phyloP scores from a whole-genome alignment of 2,329 filamentous ascomycete species.

The Colletotrichum graminicola region DNA sequence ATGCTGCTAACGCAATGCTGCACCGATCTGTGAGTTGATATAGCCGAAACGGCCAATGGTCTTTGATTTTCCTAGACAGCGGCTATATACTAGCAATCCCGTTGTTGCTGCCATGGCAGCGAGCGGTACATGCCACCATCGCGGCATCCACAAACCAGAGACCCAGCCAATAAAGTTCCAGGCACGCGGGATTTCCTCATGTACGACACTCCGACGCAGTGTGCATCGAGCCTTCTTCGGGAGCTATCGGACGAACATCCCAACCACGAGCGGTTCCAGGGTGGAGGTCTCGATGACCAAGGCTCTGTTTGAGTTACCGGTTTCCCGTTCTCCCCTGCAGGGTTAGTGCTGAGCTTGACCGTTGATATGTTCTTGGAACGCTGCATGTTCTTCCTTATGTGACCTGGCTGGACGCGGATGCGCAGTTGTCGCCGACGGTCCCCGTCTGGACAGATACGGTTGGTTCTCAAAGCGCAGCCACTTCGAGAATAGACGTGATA shows the following conservation, averaged over 20 bases:
- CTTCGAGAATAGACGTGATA: constrained; percentile 31
- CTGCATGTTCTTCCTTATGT: neutral
- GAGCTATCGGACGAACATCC: neutral
- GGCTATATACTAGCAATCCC: neutral
- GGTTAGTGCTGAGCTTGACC: constrained; percentile 21
- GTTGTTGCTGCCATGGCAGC: neutral
- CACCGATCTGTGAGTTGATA: neutral
- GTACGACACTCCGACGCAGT: neutral
- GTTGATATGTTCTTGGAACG: neutral
- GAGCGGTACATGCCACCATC: neutral
- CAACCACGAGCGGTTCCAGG: constrained; percentile 13
- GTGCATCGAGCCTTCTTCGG: neutral
- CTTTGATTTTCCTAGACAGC: neutral
- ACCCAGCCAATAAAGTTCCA: neutral
- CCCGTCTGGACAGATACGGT: constrained; percentile 8
- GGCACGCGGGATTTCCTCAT: neutral
- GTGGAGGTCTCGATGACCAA: too few relatives aligned
- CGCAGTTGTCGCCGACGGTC: constrained; percentile 1
- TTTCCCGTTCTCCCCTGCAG: constrained; percentile 20
- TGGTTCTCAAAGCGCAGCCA: constrained; percentile 39
- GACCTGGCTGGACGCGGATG: neutral
- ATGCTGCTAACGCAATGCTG: neutral
- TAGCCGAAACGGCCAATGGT: neutral
- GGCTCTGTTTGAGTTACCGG: neutral
- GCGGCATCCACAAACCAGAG: neutral